Percentiles rank a stretch among this genome's conserved stretches.
Conservation (phyloP, 148 eudicot genomes). For the Camellia sinensis region DNA sequence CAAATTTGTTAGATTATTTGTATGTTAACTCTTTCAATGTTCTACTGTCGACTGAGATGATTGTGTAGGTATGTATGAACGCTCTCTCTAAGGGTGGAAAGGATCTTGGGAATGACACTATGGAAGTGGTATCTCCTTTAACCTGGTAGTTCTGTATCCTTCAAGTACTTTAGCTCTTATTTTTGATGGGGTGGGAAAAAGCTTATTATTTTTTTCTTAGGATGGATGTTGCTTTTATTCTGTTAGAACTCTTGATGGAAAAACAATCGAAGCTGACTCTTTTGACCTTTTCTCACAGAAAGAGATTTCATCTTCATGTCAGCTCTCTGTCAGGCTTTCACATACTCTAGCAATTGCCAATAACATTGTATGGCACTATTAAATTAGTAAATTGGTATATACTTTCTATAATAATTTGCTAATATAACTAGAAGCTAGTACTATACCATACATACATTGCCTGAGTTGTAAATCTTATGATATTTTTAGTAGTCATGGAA, state of each 20-base stretch:
- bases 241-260: constrained; percentile 6
- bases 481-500: too few relatives aligned
- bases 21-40: neutral
- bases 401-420: neutral
- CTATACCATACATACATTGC: neutral
- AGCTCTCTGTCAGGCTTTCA: constrained; percentile 67
- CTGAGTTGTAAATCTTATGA: neutral
- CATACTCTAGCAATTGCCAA: constrained; percentile 37
- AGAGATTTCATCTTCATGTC: constrained; percentile 41
- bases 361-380: constrained; percentile 60
- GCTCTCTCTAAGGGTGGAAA: constrained; percentile 36
- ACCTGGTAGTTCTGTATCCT: constrained; percentile 44
- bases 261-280: neutral
- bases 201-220: constrained; percentile 17
- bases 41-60: constrained; percentile 1
- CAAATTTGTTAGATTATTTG: neutral
- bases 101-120: constrained; percentile 26
- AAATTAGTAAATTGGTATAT: constrained; percentile 2
- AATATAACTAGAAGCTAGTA: neutral
- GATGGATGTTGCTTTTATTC: constrained; percentile 9
- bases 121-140: constrained; percentile 67
- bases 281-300: constrained; percentile 40
- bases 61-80: constrained; percentile 52
- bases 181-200: constrained; percentile 6
- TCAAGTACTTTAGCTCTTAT: neutral